Percentiles rank a stretch among this genome's conserved stretches.
Evolutionary conservation across 2,329 filamentous ascomycete genomes (phyloP).

Genomic region (Pseudophaeomoniella oleicola): DNA sequence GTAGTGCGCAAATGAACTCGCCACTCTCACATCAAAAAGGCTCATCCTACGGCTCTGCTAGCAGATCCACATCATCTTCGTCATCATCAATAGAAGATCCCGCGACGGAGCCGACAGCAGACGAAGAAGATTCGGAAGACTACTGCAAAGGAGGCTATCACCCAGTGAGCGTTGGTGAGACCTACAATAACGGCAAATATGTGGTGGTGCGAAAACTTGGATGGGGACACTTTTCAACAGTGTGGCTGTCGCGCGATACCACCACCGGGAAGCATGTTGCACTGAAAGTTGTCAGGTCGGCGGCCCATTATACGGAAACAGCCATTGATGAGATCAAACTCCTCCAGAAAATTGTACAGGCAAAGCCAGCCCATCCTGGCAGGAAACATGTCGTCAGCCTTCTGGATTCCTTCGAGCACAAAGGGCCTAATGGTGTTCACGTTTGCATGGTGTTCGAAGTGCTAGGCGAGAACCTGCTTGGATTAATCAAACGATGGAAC

Average conservation of each 20-base stretch:
- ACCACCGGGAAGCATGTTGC: constrained; percentile 85
- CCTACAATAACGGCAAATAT: constrained; percentile 96
- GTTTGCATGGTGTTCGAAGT: constrained; percentile 99
- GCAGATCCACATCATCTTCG: constrained; percentile 61
- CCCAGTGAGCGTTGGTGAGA: constrained; percentile 83
- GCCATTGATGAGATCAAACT: constrained; percentile 98
- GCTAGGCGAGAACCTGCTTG: constrained; percentile 82
- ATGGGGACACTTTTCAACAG: constrained; percentile 98
- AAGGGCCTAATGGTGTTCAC: constrained; percentile 88
- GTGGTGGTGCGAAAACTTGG: constrained; percentile 91
- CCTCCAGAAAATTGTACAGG: constrained; percentile 89
- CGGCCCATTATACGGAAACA: constrained; percentile 96
- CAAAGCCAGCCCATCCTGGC: constrained; percentile 87
- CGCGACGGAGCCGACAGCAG: constrained; percentile 71
- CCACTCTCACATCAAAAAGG: constrained; percentile 27
- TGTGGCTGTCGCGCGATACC: constrained; percentile 76
- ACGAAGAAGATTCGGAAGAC: constrained; percentile 97
- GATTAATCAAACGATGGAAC: constrained; percentile 96
- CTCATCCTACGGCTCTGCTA: constrained; percentile 38
- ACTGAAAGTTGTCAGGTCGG: constrained; percentile 92
- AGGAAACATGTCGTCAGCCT: constrained; percentile 91
- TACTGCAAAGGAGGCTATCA: constrained; percentile 99
- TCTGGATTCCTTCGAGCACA: constrained; percentile 93
- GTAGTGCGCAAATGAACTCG: constrained; percentile 14
- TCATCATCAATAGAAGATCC: constrained; percentile 57